Base-by-base conservation (phyloP, 495 filamentous ascomycete genomes). In the Geoglossum glabrum region DNA sequence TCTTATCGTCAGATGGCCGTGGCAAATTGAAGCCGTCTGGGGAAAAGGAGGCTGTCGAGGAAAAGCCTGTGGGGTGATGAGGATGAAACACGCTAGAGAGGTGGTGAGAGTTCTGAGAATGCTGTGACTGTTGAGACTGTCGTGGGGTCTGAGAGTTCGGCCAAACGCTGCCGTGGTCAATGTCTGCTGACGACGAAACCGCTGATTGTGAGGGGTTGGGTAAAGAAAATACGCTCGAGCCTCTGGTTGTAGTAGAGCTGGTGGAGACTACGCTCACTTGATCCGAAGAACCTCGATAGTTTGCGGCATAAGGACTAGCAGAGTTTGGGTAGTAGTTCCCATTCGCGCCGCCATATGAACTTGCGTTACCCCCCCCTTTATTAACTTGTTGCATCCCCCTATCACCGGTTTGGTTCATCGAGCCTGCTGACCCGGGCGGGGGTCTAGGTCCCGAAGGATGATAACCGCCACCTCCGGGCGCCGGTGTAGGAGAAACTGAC, bases 1-100 rank as follows among this genome's bases (percentile, higher is more conserved):
- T 69, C 54, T 79, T 77, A 64, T 95, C 90, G 68, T 95, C 89
- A 46, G 80, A 74, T 10, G 92, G 92, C 43, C 81, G 74, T 52
- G 74, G 73, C 26, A 93, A 77, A 59, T 81, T 77, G 64, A 85
- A 81, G 28, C 76, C 76, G 46, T 79, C 80, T 57, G 73, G 68
- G 40, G 70, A 59, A 61, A 76, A 74, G 2, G 73, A 77, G 4
- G 71, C 63, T 21, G 75, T 74, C 60, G 77, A 68, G 58, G 72
- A 63, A 56, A 77, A 71, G 8, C 70, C 68, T 0, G 66, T 66
- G 17, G 58, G 66, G 23, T 66, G 62, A 58, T 68, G 59, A 13
- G 38, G 0, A 26, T 43, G 30, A 34, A 58, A 46, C 21, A 34
- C 1, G 49, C 40, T 38, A 27, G 60, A 25, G 49, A 68, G 66